Evolutionary conservation across 345 rosid species (phyloP), one percentile per base, ranked within the genome.

Genomic region (Angophora floribunda): DNA sequence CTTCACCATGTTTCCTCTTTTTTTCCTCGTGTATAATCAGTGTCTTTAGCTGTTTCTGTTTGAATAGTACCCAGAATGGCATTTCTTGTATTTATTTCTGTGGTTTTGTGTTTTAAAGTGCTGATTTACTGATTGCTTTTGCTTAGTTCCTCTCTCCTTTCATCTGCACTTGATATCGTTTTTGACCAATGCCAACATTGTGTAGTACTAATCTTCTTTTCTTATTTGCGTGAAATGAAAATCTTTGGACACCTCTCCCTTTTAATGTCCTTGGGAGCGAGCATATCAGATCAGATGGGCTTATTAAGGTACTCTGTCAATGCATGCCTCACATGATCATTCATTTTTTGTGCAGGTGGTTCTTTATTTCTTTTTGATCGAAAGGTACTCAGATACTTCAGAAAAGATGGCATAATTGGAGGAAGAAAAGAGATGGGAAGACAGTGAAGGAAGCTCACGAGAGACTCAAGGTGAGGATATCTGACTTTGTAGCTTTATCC

Each of bases 401-500:
- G 99, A 91, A 97, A 96, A 93, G 99, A 96, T 63, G 99, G 36
- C 99, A 96, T 91, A 96, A 92, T 86, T 97, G 99, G 99, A 97
- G 99, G 92, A 97, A 96, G 96, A 97, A 95, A 87, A 95, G 89
- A 90, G 99, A 97, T 93, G 99, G 99, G 80, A 97, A 96, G 92
- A 97, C 98, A 1, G 95, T 96, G 52, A 97, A 95, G 92, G 99
- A 97, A 94, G 99, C 97, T 90, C 99, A 97, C 75, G 99, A 96
- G 93, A 97, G 94, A 95, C 95, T 97, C 86, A 97, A 97, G 97
- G 99, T 96, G 91, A 91, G 89, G 32, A 82, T 49, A 36, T 51
- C 55, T 75, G 47, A 9, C 32, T 63, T 28, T 28, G 21, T 41
- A 49, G 88, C 52, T 50, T 13, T 75, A 32, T 87, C 85, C 53